These are phyloP conservation scores for Suillus bovinus DNA, from an alignment of 768 basidiomycete genomes.

Conservation along the genomic window DNA sequence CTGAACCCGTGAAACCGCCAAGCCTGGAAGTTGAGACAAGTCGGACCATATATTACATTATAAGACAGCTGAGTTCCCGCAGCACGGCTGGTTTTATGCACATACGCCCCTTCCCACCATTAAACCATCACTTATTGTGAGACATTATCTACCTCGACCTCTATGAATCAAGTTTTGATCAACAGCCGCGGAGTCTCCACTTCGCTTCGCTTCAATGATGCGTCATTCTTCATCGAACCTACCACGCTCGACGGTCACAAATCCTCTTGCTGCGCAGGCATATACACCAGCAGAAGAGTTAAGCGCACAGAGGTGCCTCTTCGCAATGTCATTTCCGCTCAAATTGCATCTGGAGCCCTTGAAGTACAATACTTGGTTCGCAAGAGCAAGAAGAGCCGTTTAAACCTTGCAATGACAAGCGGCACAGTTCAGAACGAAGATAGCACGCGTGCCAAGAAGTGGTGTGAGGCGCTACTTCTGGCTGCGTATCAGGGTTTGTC, in stretches of 20 bases:
- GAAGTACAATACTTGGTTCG: constrained; percentile 54
- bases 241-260: constrained; percentile 5
- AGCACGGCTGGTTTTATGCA: not conserved
- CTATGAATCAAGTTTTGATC: constrained; percentile 12
- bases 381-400: constrained; percentile 39
- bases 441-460: constrained; percentile 40
- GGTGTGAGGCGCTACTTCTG: constrained; percentile 56
- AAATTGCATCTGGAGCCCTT: constrained; percentile 37
- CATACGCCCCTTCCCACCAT: not conserved
- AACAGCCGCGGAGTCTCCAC: constrained; percentile 12
- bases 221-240: constrained; percentile 28
- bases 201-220: constrained; percentile 29
- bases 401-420: constrained; percentile 38
- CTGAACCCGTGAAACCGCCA: no score
- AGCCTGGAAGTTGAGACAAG: no score
- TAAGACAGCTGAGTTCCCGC: not conserved
- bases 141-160: not conserved
- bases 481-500: constrained; percentile 58
- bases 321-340: constrained; percentile 58
- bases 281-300: constrained; percentile 6
- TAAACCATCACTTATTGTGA: not conserved
- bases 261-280: constrained; percentile 10
- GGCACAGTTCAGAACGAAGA: constrained; percentile 43
- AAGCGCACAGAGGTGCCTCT: constrained; percentile 35
- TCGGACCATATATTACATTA: not conserved